Base-by-base conservation (phyloP, 2,329 filamentous ascomycete genomes). In the Exophiala mesophila region DNA sequence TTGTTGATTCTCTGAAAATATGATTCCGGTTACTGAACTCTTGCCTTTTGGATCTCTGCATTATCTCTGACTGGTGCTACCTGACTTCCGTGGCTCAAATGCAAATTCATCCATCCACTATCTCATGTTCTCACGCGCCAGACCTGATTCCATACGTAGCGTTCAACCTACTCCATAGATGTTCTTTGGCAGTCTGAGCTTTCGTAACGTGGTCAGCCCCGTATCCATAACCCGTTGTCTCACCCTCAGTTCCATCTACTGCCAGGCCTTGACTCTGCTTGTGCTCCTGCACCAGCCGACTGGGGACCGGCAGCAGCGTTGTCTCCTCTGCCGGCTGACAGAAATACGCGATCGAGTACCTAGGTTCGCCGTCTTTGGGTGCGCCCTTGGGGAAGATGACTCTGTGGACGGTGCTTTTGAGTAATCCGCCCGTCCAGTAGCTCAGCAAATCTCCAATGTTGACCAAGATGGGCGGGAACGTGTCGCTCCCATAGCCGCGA, bases 351-450 rank as follows among this genome's bases (percentile, higher is more conserved):
- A 80, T 73, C 41, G 69, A 74, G 55, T 79, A 80, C 43, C 77
- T 59, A 47, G 75, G 71, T 48, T 65, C 60, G 17, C 62, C 61
- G 13, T 62, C 51, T 19, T 55, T 47, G 47, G 61, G 49, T 19
- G 63, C 67, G 1, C 65, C 65, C 61, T 56, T 2, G 74, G 54
- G 73, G 52, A 95, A 92, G 0, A 90, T 80, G 20, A 97, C 92
- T 8, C 90, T 73, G 60, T 97, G 92, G 4, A 96, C 79, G 0
- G 90, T 96, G 55, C 83, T 88, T 55, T 88, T 84, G 50, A 97
- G 73, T 34, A 96, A 65, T 0, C 89, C 88, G 52, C 84, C 83
- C 1, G 92, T 97, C 90, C 90, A 97, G 63, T 94, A 92, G 24
- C 80, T 83, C 9, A 86, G 66, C 23, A 85, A 54, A 58, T 86